These are phyloP conservation scores for Beverwykella pulmonaria DNA, from an alignment of 495 filamentous ascomycete species.

Conservation along the genomic window DNA sequence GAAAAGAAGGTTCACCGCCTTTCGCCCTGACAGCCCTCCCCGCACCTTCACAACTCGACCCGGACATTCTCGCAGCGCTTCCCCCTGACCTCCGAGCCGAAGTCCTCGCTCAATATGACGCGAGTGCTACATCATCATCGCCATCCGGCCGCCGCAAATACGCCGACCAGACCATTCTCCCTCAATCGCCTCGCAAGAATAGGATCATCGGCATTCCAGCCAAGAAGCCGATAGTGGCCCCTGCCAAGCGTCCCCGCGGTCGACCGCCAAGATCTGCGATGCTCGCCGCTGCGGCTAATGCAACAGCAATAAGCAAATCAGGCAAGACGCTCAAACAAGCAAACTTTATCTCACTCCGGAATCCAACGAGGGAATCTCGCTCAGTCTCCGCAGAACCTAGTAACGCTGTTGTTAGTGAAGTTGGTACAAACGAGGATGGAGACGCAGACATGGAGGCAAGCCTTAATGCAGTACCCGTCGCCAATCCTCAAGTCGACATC, in stretches of 20 bases:
- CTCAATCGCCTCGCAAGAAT: conserved; percentile 62
- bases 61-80: conserved; percentile 64
- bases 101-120: conserved; percentile 67
- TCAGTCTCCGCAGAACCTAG: neutral
- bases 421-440: conserved; percentile 17
- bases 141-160: conserved; percentile 6
- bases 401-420: neutral
- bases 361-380: neutral
- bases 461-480: neutral
- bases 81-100: conserved; percentile 84
- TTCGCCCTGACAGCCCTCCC: conserved; percentile 41
- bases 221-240: conserved; percentile 60
- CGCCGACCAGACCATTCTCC: conserved; percentile 50
- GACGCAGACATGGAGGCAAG: neutral
- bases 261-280: conserved; percentile 40
- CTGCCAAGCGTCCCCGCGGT: conserved; percentile 56
- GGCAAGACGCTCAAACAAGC: conserved; percentile 61
- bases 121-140: conserved; percentile 18
- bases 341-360: conserved; percentile 55
- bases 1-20: conserved; percentile 8
- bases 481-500: neutral
- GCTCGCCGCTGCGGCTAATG: conserved; percentile 22
- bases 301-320: neutral
- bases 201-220: conserved; percentile 48
- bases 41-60: conserved; percentile 46